Base-by-base conservation (phyloP, 1,284 basidiomycete species). In the Trichosporon ovoides region DNA sequence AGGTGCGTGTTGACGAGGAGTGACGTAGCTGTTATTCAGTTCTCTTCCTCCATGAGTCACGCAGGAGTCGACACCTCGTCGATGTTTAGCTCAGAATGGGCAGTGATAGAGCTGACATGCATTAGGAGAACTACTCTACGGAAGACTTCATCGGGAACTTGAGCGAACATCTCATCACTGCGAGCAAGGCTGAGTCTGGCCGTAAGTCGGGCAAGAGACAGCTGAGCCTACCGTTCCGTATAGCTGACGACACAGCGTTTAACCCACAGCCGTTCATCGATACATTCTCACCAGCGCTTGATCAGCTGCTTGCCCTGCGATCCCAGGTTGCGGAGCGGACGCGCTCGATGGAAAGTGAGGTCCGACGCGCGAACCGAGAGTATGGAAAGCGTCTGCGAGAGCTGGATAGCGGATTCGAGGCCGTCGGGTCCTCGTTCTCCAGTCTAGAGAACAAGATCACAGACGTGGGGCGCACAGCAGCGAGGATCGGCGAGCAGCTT, bases 401-500 rank as follows among this genome's bases (percentile, higher is more conserved):
- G 63, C 81, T 98, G 28, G 91, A 92, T 71, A 86, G 86, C 53
- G 91, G 91, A 2, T 98, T 98, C 71, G 91, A 95, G 89, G 83
- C 85, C 43, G 90, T 92, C 24, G 87, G 88, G 10, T 84, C 83
- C 63, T 89, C 90, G 0, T 94, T 93, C 78, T 80, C 84, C 22
- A 85, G 84, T 6, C 90, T 94, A 84, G 91, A 94, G 75, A 84
- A 80, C 66, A 86, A 75, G 70, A 94, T 98, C 81, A 92, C 87
- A 55, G 89, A 95, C 70, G 95, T 99, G 20, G 92, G 94, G 19
- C 84, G 91, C 57, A 93, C 93, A 7, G 93, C 96, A 3, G 88
- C 98, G 55, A 84, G 94, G 40, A 97, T 98, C 69, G 95, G 93
- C 55, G 93, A 97, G 78, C 94, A 98, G 78, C 85, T 99, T 52